phyloP scores from a whole-genome alignment of 495 filamentous ascomycete species.

The Bombardia bombarda region DNA sequence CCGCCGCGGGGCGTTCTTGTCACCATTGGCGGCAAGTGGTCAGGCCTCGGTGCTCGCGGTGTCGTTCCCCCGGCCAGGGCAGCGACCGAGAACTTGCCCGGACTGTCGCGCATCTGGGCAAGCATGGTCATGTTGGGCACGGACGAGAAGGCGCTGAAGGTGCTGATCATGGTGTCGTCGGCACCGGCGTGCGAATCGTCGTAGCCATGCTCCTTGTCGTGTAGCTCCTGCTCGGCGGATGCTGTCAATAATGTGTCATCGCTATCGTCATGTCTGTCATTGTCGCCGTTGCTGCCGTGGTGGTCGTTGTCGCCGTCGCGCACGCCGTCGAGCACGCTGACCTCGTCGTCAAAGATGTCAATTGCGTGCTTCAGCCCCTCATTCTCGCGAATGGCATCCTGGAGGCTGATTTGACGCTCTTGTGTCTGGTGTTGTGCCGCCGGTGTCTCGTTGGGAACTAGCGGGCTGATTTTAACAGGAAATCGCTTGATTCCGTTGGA shows the following conservation, averaged over 20 bases:
- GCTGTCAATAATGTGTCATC: conserved; percentile 14
- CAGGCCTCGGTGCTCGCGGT: conserved; percentile 15
- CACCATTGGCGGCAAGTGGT: conserved; percentile 35
- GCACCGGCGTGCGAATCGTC: conserved; percentile 30
- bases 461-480: conserved; percentile 39
- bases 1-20: conserved; percentile 52
- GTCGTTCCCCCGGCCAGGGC: conserved; percentile 16
- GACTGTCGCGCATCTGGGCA: conserved; percentile 52
- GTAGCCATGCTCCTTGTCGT: conserved; percentile 13
- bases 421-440: conserved; percentile 3
- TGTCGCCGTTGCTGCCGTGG: conserved; percentile 2
- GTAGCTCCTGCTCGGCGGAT: not conserved
- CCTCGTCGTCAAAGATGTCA: conserved; percentile 48
- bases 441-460: conserved; percentile 10
- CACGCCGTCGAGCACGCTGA: conserved; percentile 18
- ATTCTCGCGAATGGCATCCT: conserved; percentile 34
- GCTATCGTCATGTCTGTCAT: conserved; percentile 5
- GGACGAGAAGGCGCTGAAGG: conserved; percentile 79
- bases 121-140: conserved; percentile 86
- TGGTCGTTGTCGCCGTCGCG: conserved; percentile 6
- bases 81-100: conserved; percentile 35
- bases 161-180: conserved; percentile 64
- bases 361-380: conserved; percentile 35
- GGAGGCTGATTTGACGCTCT: conserved; percentile 32
- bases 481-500: conserved; percentile 45